A percentile compares a stretch with the other conserved stretches of the same genome.
Conservation (phyloP, 371 early-diverging fungal species). For the Entomophthora muscae region DNA sequence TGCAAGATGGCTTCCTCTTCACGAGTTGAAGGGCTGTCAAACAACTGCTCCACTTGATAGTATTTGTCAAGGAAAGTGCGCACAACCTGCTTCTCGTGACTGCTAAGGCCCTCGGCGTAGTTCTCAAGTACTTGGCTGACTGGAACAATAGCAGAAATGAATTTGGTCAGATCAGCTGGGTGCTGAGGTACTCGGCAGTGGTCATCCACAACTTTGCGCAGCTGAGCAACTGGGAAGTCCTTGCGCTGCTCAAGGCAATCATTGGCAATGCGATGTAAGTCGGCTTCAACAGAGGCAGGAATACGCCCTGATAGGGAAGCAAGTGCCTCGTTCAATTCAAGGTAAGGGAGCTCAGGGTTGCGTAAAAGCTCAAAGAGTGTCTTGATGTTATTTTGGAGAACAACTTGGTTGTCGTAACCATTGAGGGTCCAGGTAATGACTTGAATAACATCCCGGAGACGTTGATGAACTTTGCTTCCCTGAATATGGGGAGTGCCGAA, state of each 20-base stretch:
- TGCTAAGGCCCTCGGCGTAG: conserved; percentile 51
- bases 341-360: conserved; percentile 68
- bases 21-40: no score
- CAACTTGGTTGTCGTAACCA: conserved; percentile 71
- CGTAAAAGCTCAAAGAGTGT: conserved; percentile 52
- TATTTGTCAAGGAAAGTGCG: conserved; percentile 61
- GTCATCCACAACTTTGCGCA: conserved; percentile 42
- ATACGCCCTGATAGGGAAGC: conserved; percentile 76
- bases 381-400: conserved; percentile 46
- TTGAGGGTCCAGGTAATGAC: conserved; percentile 57
- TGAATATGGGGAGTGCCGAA: conserved; percentile 60
- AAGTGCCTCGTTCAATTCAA: conserved; percentile 60
- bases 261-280: conserved; percentile 25
- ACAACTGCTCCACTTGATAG: conserved; percentile 67
- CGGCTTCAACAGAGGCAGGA: conserved; percentile 48
- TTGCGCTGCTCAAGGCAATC: conserved; percentile 19
- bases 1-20: conserved; percentile 67
- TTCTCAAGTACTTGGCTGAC: no score
- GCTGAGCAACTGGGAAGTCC: no score
- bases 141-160: conserved; percentile 41
- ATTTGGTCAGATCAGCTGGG: conserved; percentile 39
- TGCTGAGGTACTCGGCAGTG: conserved; percentile 28
- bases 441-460: conserved; percentile 28
- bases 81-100: conserved; percentile 53
- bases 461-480: no score